Percentiles rank a stretch among this genome's conserved stretches.
Conservation (phyloP, 2,329 filamentous ascomycete species). For the Monosporascus sp. region DNA sequence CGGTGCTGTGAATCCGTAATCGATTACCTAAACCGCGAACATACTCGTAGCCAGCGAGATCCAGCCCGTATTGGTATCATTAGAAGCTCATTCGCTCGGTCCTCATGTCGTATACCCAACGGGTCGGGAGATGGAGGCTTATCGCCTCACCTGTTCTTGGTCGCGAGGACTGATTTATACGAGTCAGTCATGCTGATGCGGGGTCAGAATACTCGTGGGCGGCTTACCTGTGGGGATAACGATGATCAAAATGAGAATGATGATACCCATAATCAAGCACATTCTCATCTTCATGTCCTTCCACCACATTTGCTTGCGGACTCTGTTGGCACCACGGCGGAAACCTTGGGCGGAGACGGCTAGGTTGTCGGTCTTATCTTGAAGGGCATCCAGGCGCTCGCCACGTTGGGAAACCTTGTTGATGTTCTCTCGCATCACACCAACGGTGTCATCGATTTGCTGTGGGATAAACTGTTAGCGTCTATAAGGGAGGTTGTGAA, state of each 20-base stretch:
- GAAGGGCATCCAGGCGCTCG: conserved; percentile 31
- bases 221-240: conserved; percentile 83
- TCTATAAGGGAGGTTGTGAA: background rate
- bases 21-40: conserved; percentile 19
- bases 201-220: background rate
- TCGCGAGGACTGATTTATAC: conserved; percentile 34
- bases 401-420: conserved; percentile 94
- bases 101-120: conserved; percentile 22
- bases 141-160: conserved; percentile 31
- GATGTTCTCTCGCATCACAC: conserved; percentile 96
- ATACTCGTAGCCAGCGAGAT: conserved; percentile 32
- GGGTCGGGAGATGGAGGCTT: conserved; percentile 15
- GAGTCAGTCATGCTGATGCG: conserved; percentile 6
- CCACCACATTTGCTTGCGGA: conserved; percentile 99
- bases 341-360: conserved; percentile 91
- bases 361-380: conserved; percentile 70
- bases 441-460: conserved; percentile 97
- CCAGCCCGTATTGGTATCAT: conserved; percentile 13
- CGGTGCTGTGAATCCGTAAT: conserved; percentile 27
- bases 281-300: conserved; percentile 99
- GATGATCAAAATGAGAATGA: conserved; percentile 87
- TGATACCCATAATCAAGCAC: conserved; percentile 86
- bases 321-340: conserved; percentile 90
- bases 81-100: conserved; percentile 16
- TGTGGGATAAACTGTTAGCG: conserved; percentile 33